These are phyloP conservation scores for Takashimella tepidaria DNA, from an alignment of 1,284 basidiomycete genomes.

Conservation along the genomic window DNA sequence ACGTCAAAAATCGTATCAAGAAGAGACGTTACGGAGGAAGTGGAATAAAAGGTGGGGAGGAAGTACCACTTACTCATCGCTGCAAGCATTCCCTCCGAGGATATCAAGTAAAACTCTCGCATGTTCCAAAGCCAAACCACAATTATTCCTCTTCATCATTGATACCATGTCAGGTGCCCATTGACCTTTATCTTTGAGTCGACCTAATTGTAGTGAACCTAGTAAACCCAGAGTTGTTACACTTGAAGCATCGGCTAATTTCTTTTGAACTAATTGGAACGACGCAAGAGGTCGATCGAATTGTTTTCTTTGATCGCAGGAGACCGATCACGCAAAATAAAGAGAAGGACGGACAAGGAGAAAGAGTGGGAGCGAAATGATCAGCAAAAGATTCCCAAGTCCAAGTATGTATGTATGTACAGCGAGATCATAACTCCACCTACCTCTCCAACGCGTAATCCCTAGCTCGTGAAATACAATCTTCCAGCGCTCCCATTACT, in stretches of 20 bases:
- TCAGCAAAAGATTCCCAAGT: no score
- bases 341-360: no score
- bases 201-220: conserved; percentile 72
- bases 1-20: no score
- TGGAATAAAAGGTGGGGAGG: no score
- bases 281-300: conserved; percentile 84
- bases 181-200: conserved; percentile 76
- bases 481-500: conserved; percentile 90
- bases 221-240: conserved; percentile 78
- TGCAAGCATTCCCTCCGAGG: conserved; percentile 81
- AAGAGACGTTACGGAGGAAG: no score
- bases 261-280: conserved; percentile 96
- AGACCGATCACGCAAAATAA: no score
- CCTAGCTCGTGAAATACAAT: conserved; percentile 72
- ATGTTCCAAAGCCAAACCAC: conserved; percentile 82
- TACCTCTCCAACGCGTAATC: conserved; percentile 79
- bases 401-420: no score
- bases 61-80: conserved; percentile 80
- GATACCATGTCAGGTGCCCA: conserved; percentile 90
- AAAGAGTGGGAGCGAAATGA: no score
- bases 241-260: conserved; percentile 85
- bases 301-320: conserved; percentile 59
- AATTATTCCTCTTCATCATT: conserved; percentile 92
- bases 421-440: conserved; percentile 11
- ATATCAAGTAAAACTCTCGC: conserved; percentile 75